Percentiles rank a stretch among this genome's conserved stretches.
Evolutionary conservation across 176 grass and related monocot genomes (phyloP).

Genomic region (Miscanthus lutarioriparius): DNA sequence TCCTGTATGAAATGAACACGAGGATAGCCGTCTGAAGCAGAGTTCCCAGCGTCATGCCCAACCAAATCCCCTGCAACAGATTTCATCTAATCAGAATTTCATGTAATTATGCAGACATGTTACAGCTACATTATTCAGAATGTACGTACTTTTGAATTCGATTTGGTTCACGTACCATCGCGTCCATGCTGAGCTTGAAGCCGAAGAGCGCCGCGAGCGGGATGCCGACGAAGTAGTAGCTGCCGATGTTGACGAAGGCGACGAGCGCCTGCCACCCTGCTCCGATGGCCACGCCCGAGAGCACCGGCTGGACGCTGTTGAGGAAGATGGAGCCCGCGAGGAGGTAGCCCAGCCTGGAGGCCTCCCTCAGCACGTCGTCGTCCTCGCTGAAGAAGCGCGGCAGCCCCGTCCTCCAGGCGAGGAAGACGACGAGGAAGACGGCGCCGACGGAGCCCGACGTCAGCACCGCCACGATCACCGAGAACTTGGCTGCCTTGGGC

Average conservation of each 20-base stretch:
- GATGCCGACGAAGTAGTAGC: slow-evolving; percentile 85
- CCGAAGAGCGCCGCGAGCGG: slow-evolving; percentile 76
- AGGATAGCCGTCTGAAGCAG: slow-evolving; percentile 71
- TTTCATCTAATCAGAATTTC: not conserved
- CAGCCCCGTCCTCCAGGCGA: slow-evolving; percentile 50
- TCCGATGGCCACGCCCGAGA: slow-evolving; percentile 89
- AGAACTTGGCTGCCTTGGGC: slow-evolving; percentile 69
- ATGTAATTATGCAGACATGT: not conserved
- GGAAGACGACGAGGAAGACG: slow-evolving; percentile 62
- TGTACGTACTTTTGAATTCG: no score
- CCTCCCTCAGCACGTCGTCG: slow-evolving; percentile 49
- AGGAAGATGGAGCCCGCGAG: slow-evolving; percentile 80
- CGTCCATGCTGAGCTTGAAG: slow-evolving; percentile 62
- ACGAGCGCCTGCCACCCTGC: slow-evolving; percentile 87
- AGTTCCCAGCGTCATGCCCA: slow-evolving; percentile 83
- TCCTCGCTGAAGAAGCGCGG: slow-evolving; percentile 71
- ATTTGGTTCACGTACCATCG: slow-evolving; percentile 33
- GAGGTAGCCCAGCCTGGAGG: slow-evolving; percentile 65
- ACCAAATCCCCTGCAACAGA: slow-evolving; percentile 81
- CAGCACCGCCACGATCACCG: slow-evolving; percentile 60
- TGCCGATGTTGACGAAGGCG: slow-evolving; percentile 74
- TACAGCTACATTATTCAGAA: not conserved
- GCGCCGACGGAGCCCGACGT: slow-evolving; percentile 63
- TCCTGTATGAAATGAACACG: slow-evolving; percentile 61
- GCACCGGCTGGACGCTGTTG: slow-evolving; percentile 91